Conservation (phyloP, 345 rosid species). For the Gossypium raimondii region DNA sequence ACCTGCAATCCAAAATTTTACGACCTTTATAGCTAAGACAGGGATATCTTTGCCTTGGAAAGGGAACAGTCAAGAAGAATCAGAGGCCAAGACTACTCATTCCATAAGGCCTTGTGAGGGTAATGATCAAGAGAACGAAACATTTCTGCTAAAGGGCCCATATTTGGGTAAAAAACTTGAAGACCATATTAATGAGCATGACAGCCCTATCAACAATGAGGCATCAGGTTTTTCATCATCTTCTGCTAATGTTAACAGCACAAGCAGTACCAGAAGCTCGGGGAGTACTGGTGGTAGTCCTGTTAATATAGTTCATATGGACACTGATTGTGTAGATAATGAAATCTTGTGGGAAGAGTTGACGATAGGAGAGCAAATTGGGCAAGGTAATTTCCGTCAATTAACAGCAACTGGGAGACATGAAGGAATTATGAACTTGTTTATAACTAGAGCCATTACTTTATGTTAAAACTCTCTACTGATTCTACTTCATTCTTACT, state of each 20-base stretch:
- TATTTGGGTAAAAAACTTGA: constrained; percentile 44
- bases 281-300: constrained; percentile 83
- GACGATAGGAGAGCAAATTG: constrained; percentile 75
- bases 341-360: constrained; percentile 94
- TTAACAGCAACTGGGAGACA: not conserved
- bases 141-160: constrained; percentile 34
- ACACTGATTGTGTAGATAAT: constrained; percentile 68
- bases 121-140: constrained; percentile 53
- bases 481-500: not conserved
- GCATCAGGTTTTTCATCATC: constrained; percentile 76
- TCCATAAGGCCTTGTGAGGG: constrained; percentile 54
- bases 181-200: constrained; percentile 40
- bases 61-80: constrained; percentile 66
- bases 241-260: constrained; percentile 62
- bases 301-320: constrained; percentile 67
- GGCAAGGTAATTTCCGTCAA: constrained; percentile 62
- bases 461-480: not conserved
- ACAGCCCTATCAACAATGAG: constrained; percentile 54
- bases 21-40: constrained; percentile 68
- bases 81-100: constrained; percentile 46
- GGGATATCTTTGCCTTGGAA: constrained; percentile 95
- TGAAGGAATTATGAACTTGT: not conserved
- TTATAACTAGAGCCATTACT: not conserved
- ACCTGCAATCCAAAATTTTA: constrained; percentile 56
- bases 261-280: constrained; percentile 85